These are phyloP conservation scores for Physcomitrellopsis africana DNA, from an alignment of 225 moss, liverwort and hornwort species.

Conservation along the genomic window DNA sequence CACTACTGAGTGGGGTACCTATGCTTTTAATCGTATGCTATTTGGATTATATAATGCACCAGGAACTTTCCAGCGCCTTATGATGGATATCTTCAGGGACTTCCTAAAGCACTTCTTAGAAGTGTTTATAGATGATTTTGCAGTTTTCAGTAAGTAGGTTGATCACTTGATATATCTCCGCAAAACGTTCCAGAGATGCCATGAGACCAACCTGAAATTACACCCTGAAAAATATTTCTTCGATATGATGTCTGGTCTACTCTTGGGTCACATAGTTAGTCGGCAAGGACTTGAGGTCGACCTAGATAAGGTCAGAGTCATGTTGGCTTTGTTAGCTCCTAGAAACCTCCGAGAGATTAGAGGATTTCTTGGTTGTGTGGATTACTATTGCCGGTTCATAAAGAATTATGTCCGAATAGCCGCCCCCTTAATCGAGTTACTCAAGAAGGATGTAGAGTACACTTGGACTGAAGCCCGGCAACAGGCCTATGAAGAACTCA, in stretches of 20 bases:
- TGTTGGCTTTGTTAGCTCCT: neutral
- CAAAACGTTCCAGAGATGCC: conserved; percentile 3
- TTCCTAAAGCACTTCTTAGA: no score
- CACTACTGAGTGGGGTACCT: conserved; percentile 17
- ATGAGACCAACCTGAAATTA: conserved; percentile 2
- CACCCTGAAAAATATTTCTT: conserved; percentile 21
- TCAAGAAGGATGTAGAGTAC: conserved; percentile 18
- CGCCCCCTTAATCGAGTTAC: neutral
- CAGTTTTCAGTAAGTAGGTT: neutral
- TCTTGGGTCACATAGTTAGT: conserved; percentile 9
- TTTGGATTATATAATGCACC: conserved; percentile 9
- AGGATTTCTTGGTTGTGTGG: neutral
- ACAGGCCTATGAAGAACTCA: conserved; percentile 12
- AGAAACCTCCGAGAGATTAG: neutral
- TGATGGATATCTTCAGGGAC: neutral
- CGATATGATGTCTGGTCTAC: neutral
- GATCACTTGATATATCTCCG: neutral
- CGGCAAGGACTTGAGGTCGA: no score
- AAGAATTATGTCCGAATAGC: no score
- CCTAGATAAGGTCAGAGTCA: neutral
- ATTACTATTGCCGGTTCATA: no score
- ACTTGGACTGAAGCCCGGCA: conserved; percentile 2
- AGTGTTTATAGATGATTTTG: no score
- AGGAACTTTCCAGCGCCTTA: conserved; percentile 11
- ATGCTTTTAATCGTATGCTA: neutral